phyloP scores from a whole-genome alignment of 306 rosid species.

The Benincasa hispida region DNA sequence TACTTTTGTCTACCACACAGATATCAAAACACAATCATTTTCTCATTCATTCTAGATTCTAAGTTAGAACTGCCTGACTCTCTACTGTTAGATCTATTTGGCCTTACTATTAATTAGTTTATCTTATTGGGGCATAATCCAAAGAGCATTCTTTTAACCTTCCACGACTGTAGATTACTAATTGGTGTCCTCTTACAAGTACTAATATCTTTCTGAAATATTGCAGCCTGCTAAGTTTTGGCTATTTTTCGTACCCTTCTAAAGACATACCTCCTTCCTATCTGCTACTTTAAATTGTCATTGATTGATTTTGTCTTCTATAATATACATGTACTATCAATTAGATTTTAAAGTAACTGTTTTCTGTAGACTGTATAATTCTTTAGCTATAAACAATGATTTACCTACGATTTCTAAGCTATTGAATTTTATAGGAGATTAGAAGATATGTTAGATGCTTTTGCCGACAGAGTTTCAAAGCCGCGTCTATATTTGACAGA shows the following conservation, averaged over 20 bases:
- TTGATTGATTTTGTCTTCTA: not conserved
- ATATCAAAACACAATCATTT: not conserved
- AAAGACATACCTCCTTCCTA: not conserved
- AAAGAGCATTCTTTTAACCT: not conserved
- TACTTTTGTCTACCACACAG: not conserved
- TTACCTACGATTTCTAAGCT: not conserved
- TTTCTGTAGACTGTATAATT: not conserved
- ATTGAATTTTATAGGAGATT: slow-evolving; percentile 49
- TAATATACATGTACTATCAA: not conserved
- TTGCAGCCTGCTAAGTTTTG: not conserved
- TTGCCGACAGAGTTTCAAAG: slow-evolving; percentile 84
- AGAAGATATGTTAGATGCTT: slow-evolving; percentile 69
- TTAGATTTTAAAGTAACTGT: not conserved
- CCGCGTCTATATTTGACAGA: slow-evolving; percentile 74
- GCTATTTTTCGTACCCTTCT: not conserved
- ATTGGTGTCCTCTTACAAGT: not conserved
- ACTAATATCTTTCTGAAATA: not conserved
- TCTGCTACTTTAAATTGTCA: not conserved
- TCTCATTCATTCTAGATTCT: not conserved
- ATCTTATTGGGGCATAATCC: not conserved
- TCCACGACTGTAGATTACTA: not conserved
- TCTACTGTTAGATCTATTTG: not conserved
- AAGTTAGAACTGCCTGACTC: not conserved
- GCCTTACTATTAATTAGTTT: not conserved
- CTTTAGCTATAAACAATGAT: not conserved